Conservation (phyloP, 805 yeast species). For the Nakazawaea holstii region DNA sequence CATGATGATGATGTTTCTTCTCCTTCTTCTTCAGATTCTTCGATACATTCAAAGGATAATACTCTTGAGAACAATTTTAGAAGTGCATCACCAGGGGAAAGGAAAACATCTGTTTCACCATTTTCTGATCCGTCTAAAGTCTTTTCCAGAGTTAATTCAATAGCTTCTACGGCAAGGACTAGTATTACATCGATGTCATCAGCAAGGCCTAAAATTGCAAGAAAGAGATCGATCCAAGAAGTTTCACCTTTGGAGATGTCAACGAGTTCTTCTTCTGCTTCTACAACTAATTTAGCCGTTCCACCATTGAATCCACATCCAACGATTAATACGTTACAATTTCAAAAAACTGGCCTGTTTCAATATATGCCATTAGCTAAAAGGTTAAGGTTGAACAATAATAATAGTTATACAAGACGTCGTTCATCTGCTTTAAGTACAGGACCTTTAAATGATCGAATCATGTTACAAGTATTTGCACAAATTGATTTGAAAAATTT, state of each 20-base stretch:
- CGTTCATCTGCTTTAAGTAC: conserved; percentile 52
- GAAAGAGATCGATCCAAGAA: background rate
- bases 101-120: conserved; percentile 1
- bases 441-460: conserved; percentile 58
- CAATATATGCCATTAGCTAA: conserved; percentile 52
- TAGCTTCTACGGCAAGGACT: background rate
- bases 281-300: conserved; percentile 11
- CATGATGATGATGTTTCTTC: too few species aligned
- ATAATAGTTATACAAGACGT: conserved; percentile 39
- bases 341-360: conserved; percentile 26
- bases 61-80: too few species aligned
- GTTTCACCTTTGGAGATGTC: background rate
- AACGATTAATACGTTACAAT: conserved; percentile 28
- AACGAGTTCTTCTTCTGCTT: background rate
- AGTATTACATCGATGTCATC: background rate
- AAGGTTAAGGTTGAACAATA: conserved; percentile 41
- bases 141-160: background rate
- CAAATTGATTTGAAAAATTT: conserved; percentile 50
- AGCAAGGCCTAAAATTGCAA: background rate
- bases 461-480: conserved; percentile 49
- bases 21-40: background rate
- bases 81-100: too few species aligned
- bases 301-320: conserved; percentile 40
- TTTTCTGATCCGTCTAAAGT: background rate
- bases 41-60: too few species aligned